These are phyloP conservation scores for Talaromyces sp. DNA, from an alignment of 2,329 filamentous ascomycete species.

Conservation along the genomic window DNA sequence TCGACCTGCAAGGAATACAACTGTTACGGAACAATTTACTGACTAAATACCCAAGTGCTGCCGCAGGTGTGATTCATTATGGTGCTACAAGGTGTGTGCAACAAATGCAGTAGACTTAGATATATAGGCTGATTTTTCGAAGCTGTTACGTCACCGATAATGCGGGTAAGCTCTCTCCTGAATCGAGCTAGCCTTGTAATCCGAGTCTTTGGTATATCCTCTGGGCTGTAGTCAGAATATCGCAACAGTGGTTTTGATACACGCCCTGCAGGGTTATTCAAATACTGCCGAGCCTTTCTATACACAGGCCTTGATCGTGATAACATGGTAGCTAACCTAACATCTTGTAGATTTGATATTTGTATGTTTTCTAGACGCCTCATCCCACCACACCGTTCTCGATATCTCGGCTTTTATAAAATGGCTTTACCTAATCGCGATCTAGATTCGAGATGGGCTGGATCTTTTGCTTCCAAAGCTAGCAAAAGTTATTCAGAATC, in stretches of 20 bases:
- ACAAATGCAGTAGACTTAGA: constrained; percentile 1
- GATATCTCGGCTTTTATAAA: neutral
- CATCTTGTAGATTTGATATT: neutral
- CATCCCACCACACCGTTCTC: neutral
- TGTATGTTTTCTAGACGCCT: neutral
- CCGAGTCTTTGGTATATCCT: neutral
- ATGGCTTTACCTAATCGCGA: constrained; percentile 25
- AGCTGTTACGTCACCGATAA: constrained; percentile 58
- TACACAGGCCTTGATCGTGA: neutral
- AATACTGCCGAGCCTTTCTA: neutral
- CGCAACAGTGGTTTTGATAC: neutral
- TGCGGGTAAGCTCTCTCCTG: constrained; percentile 36
- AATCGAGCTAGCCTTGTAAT: neutral
- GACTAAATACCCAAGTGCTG: constrained; percentile 51
- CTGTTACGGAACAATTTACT: neutral
- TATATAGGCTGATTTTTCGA: constrained; percentile 24
- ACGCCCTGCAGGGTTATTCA: neutral
- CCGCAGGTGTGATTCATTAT: constrained; percentile 77
- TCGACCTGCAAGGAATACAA: neutral
- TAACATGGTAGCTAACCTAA: neutral
- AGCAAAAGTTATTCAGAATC: constrained; percentile 70
- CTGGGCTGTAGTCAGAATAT: neutral
- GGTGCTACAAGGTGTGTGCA: constrained; percentile 33
- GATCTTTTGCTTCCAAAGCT: constrained; percentile 73
- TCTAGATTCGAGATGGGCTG: constrained; percentile 69